Percentiles rank a stretch among this genome's conserved stretches.
Evolutionary conservation across 2,329 filamentous ascomycete genomes (phyloP).

Genomic region (Fusarium devonianum): DNA sequence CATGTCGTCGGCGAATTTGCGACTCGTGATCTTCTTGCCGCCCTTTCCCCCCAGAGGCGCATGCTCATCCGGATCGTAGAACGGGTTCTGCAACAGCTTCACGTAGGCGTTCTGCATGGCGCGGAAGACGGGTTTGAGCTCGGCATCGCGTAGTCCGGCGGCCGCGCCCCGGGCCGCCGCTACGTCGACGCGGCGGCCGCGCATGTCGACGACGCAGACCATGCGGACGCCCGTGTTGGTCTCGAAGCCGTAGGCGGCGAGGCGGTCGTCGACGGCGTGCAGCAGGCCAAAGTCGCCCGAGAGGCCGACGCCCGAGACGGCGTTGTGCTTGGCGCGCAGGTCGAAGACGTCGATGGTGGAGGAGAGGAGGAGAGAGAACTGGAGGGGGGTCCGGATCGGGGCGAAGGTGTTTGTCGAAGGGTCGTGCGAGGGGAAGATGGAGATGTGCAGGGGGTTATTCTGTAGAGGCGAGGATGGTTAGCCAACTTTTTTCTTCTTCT

Average conservation of each 20-base stretch:
- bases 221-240: constrained; percentile 95
- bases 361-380: constrained; percentile 91
- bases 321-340: constrained; percentile 76
- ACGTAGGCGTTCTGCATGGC: constrained; percentile 95
- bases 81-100: constrained; percentile 87
- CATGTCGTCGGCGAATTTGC: constrained; percentile 81
- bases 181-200: constrained; percentile 66
- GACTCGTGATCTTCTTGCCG: constrained; percentile 79
- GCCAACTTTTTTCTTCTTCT: background rate
- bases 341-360: constrained; percentile 94
- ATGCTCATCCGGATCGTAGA: constrained; percentile 89
- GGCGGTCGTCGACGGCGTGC: constrained; percentile 90
- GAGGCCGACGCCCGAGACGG: constrained; percentile 55
- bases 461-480: constrained; percentile 49
- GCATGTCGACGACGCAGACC: constrained; percentile 89
- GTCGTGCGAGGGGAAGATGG: constrained; percentile 81
- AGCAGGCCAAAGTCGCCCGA: constrained; percentile 91
- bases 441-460: constrained; percentile 96
- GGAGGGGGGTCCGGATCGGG: constrained; percentile 75
- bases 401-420: constrained; percentile 58
- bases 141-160: constrained; percentile 80
- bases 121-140: constrained; percentile 88
- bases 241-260: constrained; percentile 94
- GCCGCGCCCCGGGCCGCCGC: constrained; percentile 48
- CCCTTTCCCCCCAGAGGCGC: constrained; percentile 62